Percentiles rank a stretch among this genome's conserved stretches.
Evolutionary conservation across 306 rosid genomes (phyloP).

Genomic region (Vigna hirtella): DNA sequence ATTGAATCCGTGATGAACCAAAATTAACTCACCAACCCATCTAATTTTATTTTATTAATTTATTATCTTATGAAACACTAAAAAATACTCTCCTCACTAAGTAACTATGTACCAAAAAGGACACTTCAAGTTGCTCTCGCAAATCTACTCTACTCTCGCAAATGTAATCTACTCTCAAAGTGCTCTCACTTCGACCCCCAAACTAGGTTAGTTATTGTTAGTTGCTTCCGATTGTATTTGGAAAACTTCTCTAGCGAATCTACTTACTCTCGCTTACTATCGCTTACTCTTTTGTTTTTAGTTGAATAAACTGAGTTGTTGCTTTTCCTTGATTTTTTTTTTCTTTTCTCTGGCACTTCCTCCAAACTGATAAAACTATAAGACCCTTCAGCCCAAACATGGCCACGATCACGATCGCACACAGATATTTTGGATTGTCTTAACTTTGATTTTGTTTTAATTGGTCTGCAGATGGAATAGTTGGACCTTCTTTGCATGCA

Average conservation of each 20-base stretch:
- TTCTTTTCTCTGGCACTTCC: not conserved
- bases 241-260: no score
- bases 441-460: not conserved
- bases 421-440: not conserved
- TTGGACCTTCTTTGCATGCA: constrained; percentile 98
- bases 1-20: rapidly evolving
- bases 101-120: no score
- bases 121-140: no score
- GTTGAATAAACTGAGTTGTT: not conserved
- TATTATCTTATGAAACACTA: no score
- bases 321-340: not conserved
- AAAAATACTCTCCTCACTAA: no score
- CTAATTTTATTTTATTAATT: no score
- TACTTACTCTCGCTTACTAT: not conserved
- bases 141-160: no score
- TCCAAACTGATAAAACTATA: not conserved
- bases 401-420: not conserved
- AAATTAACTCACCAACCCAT: no score
- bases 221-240: no score
- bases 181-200: no score
- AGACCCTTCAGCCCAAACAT: not conserved
- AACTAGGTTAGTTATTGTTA: no score
- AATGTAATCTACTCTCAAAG: no score
- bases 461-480: constrained; percentile 84
- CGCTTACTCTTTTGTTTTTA: not conserved